A percentile compares a stretch with the other conserved stretches of the same genome.
Conservation (phyloP, 768 basidiomycete species). For the Dentipellis sp. region DNA sequence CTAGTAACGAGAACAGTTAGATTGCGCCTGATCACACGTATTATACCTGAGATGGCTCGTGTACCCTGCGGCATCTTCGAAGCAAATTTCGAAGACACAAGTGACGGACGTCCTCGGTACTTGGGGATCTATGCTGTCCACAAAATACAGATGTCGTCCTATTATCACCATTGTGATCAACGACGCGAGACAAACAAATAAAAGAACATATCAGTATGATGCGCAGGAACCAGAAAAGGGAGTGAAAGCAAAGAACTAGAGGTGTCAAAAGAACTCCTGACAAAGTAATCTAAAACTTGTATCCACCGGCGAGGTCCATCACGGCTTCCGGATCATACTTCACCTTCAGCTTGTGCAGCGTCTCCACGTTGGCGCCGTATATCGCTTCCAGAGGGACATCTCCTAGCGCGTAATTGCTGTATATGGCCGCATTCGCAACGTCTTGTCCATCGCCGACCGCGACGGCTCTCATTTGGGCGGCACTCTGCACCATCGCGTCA, state of each 20-base stretch:
- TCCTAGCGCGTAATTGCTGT: slow-evolving; percentile 50
- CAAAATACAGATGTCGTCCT: too few relatives aligned
- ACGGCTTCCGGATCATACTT: slow-evolving; percentile 45
- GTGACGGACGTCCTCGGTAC: slow-evolving; percentile 14
- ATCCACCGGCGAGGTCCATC: slow-evolving; percentile 59
- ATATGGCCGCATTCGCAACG: slow-evolving; percentile 29
- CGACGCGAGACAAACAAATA: too few relatives aligned
- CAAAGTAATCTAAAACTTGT: slow-evolving; percentile 32
- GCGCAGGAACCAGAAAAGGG: neutral
- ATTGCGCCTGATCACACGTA: too few relatives aligned
- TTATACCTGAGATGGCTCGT: slow-evolving; percentile 14
- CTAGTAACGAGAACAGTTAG: too few relatives aligned
- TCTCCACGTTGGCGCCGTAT: slow-evolving; percentile 39
- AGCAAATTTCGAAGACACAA: slow-evolving; percentile 19
- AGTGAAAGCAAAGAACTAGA: slow-evolving; percentile 8
- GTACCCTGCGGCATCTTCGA: slow-evolving; percentile 12
- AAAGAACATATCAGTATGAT: neutral
- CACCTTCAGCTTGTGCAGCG: slow-evolving; percentile 30
- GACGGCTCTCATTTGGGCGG: slow-evolving; percentile 28
- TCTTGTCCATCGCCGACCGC: slow-evolving; percentile 32
- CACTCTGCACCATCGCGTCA: slow-evolving; percentile 30
- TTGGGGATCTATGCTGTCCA: too few relatives aligned
- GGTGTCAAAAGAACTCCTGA: too few relatives aligned
- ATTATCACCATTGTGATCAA: too few relatives aligned
- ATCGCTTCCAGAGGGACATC: slow-evolving; percentile 40